Conservation (phyloP, 805 yeast species). For the Metschnikowia corniflorae region DNA sequence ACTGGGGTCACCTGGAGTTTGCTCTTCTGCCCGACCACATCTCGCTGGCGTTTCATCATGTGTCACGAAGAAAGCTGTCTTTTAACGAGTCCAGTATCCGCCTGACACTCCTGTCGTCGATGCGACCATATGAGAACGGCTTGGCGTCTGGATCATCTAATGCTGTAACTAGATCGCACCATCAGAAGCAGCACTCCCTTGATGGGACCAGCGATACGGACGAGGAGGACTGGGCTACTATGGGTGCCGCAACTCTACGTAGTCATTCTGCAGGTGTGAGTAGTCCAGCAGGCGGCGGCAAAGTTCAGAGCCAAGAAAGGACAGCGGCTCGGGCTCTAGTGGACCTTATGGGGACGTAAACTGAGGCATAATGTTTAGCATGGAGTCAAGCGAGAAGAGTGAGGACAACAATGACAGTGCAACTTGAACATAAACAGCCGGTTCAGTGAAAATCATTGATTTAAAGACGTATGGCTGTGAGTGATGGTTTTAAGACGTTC, state of each 20-base stretch:
- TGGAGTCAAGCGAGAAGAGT: too few species aligned
- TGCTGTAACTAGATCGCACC: neutral
- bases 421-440: too few species aligned
- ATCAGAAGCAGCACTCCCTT: neutral
- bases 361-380: neutral
- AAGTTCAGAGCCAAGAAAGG: conserved; percentile 39
- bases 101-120: conserved; percentile 35
- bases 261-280: conserved; percentile 20
- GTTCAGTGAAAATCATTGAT: too few species aligned
- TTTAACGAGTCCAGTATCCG: conserved; percentile 43
- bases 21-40: conserved; percentile 19
- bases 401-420: too few species aligned
- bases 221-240: conserved; percentile 94
- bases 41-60: conserved; percentile 19
- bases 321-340: conserved; percentile 63
- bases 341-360: conserved; percentile 42
- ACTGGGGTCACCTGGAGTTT: conserved; percentile 8
- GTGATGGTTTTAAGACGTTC: too few species aligned
- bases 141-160: neutral
- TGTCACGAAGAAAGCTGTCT: conserved; percentile 35
- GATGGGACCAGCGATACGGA: conserved; percentile 65
- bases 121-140: conserved; percentile 8
- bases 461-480: too few species aligned
- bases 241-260: conserved; percentile 73
- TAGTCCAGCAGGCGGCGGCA: conserved; percentile 12